Conservation (phyloP, 2,329 filamentous ascomycete genomes). For the Trichoderma sp. region DNA sequence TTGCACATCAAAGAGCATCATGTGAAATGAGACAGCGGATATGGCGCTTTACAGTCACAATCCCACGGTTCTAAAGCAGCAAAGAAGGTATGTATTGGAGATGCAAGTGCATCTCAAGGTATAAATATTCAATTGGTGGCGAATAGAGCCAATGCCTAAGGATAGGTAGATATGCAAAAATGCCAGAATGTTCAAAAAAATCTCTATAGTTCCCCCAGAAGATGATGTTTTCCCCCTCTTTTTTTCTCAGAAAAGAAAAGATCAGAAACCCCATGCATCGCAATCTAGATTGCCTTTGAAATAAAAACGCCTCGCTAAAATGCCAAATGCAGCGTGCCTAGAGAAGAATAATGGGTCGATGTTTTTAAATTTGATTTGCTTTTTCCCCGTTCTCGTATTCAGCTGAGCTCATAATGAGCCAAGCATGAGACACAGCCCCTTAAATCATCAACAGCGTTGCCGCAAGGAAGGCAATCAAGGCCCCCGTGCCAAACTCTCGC, state of each 20-base stretch:
- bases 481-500: constrained; percentile 35
- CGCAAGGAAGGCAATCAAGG: constrained; percentile 44
- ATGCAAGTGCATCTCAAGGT: neutral
- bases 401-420: neutral
- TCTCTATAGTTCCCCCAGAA: neutral
- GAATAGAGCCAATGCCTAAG: neutral
- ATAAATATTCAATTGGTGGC: neutral
- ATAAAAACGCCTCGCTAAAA: constrained; percentile 16
- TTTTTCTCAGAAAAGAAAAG: neutral
- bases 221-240: neutral
- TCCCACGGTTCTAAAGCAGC: neutral
- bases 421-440: neutral
- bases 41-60: neutral
- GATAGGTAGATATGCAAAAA: neutral
- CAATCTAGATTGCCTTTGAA: constrained; percentile 3
- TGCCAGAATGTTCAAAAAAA: neutral
- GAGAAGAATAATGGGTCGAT: neutral
- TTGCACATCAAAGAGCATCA: neutral
- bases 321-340: constrained; percentile 5
- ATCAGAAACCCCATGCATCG: neutral
- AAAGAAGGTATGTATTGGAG: neutral
- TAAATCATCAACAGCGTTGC: constrained; percentile 41
- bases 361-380: neutral
- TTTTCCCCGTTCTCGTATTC: neutral
- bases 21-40: neutral